Base-by-base conservation (phyloP, 2,329 filamentous ascomycete species). In the Elsinoe necatrix region DNA sequence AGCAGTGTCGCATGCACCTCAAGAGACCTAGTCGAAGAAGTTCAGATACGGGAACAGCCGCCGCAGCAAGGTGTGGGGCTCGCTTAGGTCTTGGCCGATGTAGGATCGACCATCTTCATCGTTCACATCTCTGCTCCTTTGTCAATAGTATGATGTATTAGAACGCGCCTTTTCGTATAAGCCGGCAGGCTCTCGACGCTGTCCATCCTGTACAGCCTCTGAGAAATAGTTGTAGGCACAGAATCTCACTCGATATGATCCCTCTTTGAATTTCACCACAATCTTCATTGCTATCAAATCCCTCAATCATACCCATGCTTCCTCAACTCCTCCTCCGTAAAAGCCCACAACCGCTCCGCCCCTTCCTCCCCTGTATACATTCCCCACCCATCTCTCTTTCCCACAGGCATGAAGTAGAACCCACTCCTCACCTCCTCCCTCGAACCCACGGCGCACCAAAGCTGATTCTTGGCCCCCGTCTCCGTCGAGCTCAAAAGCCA, bases 331-430 rank as follows among this genome's bases (percentile, higher is more conserved):
- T 41, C 34, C 56, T 61, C 60, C 5, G 70, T 73, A 68, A 69
- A 73, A 23, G 67, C 65, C 71, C 71, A 73, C 52, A 73, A 43
- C 55, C 68, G 61, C 54, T 65, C 64, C 5, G 65, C 67, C 59
- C 70, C 50, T 35, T 60, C 58, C 29, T 61, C 59, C 3, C 60
- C 59, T 11, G 58, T 57, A 6, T 63, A 65, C 37, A 56, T 4
- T 21, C 54, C 54, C 39, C 54, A 27, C 47, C 54, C 59, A 47
- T 62, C 60, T 18, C 20, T 56, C 39, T 25, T 35, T 0, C 68
- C 72, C n/a, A 73, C 64, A 16, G 72, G 72, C 34, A 63, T 71
- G 61, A 76, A 78, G 60, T 72, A 78, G 35, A 60, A 67, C 0
- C 75, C 75, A 58, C 68, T 74, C 54, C 61, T 63, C 20, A 77